Evolutionary conservation across 75 land plant species (phyloP), one percentile per base, ranked within the genome.

Genomic region (Pinus taeda): DNA sequence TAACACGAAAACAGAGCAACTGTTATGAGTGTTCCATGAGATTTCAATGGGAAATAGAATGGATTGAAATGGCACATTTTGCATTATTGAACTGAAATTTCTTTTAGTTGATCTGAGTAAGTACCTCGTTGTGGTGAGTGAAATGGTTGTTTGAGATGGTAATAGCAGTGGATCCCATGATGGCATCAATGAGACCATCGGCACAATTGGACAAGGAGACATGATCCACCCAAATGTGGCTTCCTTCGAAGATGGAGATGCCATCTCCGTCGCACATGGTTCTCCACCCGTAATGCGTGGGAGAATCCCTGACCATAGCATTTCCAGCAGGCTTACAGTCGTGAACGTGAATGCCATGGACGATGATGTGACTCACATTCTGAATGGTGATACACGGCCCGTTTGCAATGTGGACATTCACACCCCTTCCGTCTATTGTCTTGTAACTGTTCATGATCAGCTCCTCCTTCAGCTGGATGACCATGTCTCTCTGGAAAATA

Each of bases 401-500:
- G 21, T 80, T 77, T 4, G 88, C 83, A 73, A 86, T 86, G 83
- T 86, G 86, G 33, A 86, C 88, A 21, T 84, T 82, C 57, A 65
- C 79, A 55, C 88, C 88, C 3, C 88, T 79, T 20, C 88, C 88
- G 74, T 86, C 88, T 30, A 86, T 77, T 36, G 88, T 86, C 57
- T 86, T 86, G 88, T 72, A 83, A 79, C 86, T 83, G 79, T 79
- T 86, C 76, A 86, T 77, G 33, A 86, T 74, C 13, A 86, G 85
- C 79, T 86, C 88, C 77, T 86, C 62, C 85, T 80, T 76, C 53
- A 86, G 88, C 21, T 67, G 49, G 83, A 86, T 86, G 15, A 75
- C 78, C 87, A 86, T 84, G 80, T 84, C 86, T 39, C 80, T 57
- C 61, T 77, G 29, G 83, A 86, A 86, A 17, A 82, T 62, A 30